phyloP scores from a whole-genome alignment of 331 rosid genomes.

The Arachis monticola region DNA sequence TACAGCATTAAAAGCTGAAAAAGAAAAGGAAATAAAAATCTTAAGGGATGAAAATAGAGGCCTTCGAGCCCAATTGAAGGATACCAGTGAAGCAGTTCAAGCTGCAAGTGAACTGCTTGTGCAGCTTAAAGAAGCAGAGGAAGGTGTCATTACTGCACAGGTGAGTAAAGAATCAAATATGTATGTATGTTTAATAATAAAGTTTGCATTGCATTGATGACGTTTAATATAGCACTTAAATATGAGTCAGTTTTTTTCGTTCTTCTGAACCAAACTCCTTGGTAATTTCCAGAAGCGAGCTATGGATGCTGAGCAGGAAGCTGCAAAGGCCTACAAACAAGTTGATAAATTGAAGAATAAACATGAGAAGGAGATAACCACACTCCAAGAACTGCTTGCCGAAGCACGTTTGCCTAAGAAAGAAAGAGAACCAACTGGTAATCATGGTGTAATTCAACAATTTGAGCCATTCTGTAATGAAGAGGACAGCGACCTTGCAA shows the following conservation, averaged over 20 bases:
- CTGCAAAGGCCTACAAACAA: slow-evolving; percentile 61
- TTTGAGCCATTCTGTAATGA: slow-evolving; percentile 56
- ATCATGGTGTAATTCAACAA: slow-evolving; percentile 48
- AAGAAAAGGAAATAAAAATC: slow-evolving; percentile 67
- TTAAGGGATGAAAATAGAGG: slow-evolving; percentile 78
- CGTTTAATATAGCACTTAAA: too few relatives aligned
- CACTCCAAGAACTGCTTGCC: slow-evolving; percentile 54
- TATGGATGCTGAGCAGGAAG: slow-evolving; percentile 68
- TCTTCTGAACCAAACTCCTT: slow-evolving; percentile 11
- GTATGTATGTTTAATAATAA: too few relatives aligned
- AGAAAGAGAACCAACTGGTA: slow-evolving; percentile 44
- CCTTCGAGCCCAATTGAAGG: slow-evolving; percentile 78
- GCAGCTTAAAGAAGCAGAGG: slow-evolving; percentile 86
- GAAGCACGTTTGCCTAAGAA: slow-evolving; percentile 58
- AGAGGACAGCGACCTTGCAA: slow-evolving; percentile 65
- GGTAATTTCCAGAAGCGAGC: slow-evolving; percentile 73
- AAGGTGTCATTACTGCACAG: slow-evolving; percentile 67
- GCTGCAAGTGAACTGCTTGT: slow-evolving; percentile 90
- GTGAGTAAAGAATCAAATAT: slow-evolving; percentile 46
- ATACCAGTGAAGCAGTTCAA: slow-evolving; percentile 89
- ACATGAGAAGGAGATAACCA: slow-evolving; percentile 60
- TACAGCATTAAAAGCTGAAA: slow-evolving; percentile 71
- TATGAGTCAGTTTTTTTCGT: too few relatives aligned
- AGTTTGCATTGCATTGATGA: too few relatives aligned
- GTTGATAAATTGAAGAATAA: slow-evolving; percentile 70